Conservation (phyloP, 805 yeast species). For the Zygotorulaspora chibaensis region DNA sequence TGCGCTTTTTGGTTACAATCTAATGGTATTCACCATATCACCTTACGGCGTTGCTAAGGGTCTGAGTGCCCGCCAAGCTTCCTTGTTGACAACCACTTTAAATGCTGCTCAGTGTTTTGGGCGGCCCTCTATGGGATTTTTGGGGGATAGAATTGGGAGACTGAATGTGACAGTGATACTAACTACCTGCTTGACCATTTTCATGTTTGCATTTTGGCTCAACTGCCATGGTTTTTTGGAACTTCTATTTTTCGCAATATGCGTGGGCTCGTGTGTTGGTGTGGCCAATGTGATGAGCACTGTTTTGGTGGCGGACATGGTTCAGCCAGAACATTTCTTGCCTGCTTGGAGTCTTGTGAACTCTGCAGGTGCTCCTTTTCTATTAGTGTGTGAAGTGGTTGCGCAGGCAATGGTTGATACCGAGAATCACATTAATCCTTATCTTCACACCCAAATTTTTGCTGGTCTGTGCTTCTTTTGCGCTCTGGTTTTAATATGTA, state of each 20-base stretch:
- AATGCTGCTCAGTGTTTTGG: conserved; percentile 47
- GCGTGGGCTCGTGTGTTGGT: conserved; percentile 45
- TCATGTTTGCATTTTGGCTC: conserved; percentile 47
- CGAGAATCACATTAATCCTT: conserved; percentile 38
- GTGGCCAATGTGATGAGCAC: conserved; percentile 42
- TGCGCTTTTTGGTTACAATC: conserved; percentile 39
- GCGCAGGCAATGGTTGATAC: conserved; percentile 43
- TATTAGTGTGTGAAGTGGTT: conserved; percentile 49
- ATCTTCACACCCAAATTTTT: conserved; percentile 54
- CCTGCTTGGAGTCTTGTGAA: conserved; percentile 39
- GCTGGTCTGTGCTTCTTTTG: conserved; percentile 48
- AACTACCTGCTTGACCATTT: conserved; percentile 35
- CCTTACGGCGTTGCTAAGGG: conserved; percentile 49
- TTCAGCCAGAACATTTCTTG: conserved; percentile 36
- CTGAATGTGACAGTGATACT: conserved; percentile 40
- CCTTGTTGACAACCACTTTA: conserved; percentile 42
- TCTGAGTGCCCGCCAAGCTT: conserved; percentile 38
- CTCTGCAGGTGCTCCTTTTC: conserved; percentile 28
- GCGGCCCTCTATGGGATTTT: conserved; percentile 44
- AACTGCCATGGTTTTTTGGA: conserved; percentile 41
- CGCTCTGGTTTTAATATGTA: conserved; percentile 40
- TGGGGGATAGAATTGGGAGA: conserved; percentile 44
- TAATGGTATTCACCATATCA: conserved; percentile 44
- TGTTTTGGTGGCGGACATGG: conserved; percentile 41
- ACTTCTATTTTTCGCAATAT: conserved; percentile 40